phyloP scores from a whole-genome alignment of 768 basidiomycete species.

The Multifurca ochricompacta region DNA sequence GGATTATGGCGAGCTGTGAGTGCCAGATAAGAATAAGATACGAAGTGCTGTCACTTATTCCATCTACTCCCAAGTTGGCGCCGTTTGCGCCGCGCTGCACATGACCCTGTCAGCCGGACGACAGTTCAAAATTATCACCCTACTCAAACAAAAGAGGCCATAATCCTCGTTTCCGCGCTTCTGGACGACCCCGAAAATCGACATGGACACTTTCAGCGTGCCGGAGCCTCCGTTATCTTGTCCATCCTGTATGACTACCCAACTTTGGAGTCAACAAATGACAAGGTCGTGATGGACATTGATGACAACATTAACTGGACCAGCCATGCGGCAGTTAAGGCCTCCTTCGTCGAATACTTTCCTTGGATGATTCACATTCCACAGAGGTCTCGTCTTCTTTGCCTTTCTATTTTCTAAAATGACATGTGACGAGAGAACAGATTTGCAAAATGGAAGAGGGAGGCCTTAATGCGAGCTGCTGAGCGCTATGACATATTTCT shows the following conservation, averaged over 20 bases:
- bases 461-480: background rate
- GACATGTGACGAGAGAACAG: background rate
- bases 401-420: too few species aligned
- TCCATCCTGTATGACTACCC: slow-evolving; percentile 13
- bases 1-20: background rate
- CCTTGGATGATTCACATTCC: slow-evolving; percentile 16
- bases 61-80: background rate
- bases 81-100: slow-evolving; percentile 6
- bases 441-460: slow-evolving; percentile 14
- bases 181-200: background rate
- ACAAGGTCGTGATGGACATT: background rate
- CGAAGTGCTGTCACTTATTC: background rate
- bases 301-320: background rate
- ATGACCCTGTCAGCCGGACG: background rate
- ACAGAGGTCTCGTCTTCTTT: background rate
- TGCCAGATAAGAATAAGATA: background rate
- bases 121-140: background rate
- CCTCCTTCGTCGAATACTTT: slow-evolving; percentile 10
- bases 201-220: background rate
- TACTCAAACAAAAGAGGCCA: slow-evolving; percentile 2
- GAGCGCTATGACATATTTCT: slow-evolving; percentile 7
- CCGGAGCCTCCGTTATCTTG: slow-evolving; percentile 8
- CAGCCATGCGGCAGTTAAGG: background rate
- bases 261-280: background rate
- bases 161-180: background rate